These are phyloP conservation scores for Lepraria neglecta DNA, from an alignment of 495 filamentous ascomycete genomes.

Conservation along the genomic window DNA sequence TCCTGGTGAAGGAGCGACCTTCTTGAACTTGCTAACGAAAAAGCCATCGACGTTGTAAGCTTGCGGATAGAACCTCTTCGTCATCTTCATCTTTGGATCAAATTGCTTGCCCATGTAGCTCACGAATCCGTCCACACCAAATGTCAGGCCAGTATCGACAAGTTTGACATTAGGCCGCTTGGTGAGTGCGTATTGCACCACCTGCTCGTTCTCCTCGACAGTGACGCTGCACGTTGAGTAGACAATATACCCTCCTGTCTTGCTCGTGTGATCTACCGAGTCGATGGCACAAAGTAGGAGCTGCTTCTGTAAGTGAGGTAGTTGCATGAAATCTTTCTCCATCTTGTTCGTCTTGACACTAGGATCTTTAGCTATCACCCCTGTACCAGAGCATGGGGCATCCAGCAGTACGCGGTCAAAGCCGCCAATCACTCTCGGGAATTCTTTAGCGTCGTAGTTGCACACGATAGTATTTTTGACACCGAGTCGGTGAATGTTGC, in stretches of 20 bases:
- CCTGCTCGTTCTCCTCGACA: slow-evolving; percentile 87
- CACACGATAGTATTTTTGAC: slow-evolving; percentile 90
- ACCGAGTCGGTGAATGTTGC: slow-evolving; percentile 94
- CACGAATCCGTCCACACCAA: slow-evolving; percentile 86
- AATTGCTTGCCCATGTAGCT: slow-evolving; percentile 85
- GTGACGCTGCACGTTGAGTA: slow-evolving; percentile 92
- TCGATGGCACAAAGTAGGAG: slow-evolving; percentile 90
- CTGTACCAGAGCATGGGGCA: slow-evolving; percentile 75
- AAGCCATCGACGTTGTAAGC: slow-evolving; percentile 96
- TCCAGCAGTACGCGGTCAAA: slow-evolving; percentile 82
- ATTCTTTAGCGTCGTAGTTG: slow-evolving; percentile 80
- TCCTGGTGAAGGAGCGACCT: slow-evolving; percentile 66
- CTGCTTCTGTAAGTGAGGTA: slow-evolving; percentile 92
- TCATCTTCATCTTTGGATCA: slow-evolving; percentile 74
- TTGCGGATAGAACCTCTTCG: slow-evolving; percentile 88
- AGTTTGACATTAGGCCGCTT: slow-evolving; percentile 90
- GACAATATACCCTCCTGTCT: slow-evolving; percentile 88
- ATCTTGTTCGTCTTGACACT: slow-evolving; percentile 96
- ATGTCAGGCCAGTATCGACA: slow-evolving; percentile 87
- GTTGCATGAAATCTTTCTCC: slow-evolving; percentile 80
- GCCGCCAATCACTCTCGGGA: slow-evolving; percentile 88
- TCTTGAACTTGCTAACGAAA: slow-evolving; percentile 96
- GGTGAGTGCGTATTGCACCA: slow-evolving; percentile 85
- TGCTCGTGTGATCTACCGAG: slow-evolving; percentile 75
- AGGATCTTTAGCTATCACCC: slow-evolving; percentile 92